Conservation (phyloP, 352 stramenopile genomes). For the Phytophthora colocasiae region DNA sequence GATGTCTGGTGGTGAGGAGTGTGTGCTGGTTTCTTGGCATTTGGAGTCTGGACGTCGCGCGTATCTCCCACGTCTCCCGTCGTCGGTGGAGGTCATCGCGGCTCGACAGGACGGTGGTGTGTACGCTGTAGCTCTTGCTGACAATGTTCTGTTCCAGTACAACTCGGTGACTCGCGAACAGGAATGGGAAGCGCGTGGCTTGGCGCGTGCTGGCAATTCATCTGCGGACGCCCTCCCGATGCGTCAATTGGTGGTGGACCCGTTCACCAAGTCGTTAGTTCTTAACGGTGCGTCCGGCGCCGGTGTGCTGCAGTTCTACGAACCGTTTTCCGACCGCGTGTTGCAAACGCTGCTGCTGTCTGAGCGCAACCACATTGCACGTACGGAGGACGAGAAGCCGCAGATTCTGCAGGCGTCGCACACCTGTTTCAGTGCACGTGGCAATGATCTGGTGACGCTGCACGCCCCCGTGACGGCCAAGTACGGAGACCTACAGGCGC, state of each 20-base stretch:
- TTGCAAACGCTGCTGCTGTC: constrained; percentile 73
- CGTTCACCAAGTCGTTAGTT: constrained; percentile 60
- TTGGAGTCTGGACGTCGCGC: constrained; percentile 74
- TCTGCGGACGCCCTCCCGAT: constrained; percentile 57
- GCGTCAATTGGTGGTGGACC: constrained; percentile 67
- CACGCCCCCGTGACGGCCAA: constrained; percentile 43
- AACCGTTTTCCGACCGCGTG: constrained; percentile 82
- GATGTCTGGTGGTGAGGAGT: constrained; percentile 86
- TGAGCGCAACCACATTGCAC: constrained; percentile 87
- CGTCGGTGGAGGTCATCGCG: constrained; percentile 61
- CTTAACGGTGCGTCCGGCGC: constrained; percentile 70
- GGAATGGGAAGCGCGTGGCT: constrained; percentile 73
- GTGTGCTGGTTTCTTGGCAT: constrained; percentile 89
- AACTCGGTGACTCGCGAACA: constrained; percentile 80
- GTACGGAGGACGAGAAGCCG: constrained; percentile 70
- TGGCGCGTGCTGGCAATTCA: constrained; percentile 59
- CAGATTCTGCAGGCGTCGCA: constrained; percentile 60
- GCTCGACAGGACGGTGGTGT: constrained; percentile 55
- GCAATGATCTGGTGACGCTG: constrained; percentile 65
- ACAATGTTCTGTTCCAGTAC: constrained; percentile 85
- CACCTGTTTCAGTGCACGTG: constrained; percentile 59
- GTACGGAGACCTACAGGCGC: constrained; percentile 55
- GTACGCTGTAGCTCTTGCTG: constrained; percentile 71
- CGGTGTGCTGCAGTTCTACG: constrained; percentile 83
- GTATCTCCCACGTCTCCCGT: constrained; percentile 83